Conservation (phyloP, 2,329 filamentous ascomycete genomes). For the Tolypocladium guangdongense region DNA sequence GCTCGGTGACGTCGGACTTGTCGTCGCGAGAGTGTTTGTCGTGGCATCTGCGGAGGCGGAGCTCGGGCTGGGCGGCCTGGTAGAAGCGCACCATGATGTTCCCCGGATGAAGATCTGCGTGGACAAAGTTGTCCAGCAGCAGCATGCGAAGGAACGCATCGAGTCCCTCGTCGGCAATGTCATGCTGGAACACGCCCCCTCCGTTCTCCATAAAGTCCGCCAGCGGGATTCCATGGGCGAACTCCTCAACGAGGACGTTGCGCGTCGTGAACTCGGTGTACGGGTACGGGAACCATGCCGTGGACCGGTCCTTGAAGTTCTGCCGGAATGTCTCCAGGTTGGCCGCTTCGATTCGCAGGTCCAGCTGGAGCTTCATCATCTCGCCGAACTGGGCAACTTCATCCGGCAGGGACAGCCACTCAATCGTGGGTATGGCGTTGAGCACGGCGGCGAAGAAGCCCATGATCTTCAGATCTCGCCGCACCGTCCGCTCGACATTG, state of each 20-base stretch:
- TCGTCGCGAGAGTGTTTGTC: conserved; percentile 27
- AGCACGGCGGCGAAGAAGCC: conserved; percentile 74
- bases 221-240: conserved; percentile 85
- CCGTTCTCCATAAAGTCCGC: conserved; percentile 85
- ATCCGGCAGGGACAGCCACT: conserved; percentile 93
- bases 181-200: conserved; percentile 83
- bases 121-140: conserved; percentile 93
- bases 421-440: conserved; percentile 83
- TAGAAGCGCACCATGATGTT: conserved; percentile 99
- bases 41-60: conserved; percentile 27
- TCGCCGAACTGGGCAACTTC: conserved; percentile 90
- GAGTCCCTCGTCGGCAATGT: conserved; percentile 88
- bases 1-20: conserved; percentile 70
- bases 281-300: conserved; percentile 94
- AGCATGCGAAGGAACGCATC: conserved; percentile 96
- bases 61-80: conserved; percentile 61
- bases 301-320: conserved; percentile 80
- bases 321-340: conserved; percentile 82
- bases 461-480: conserved; percentile 93
- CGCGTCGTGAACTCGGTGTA: conserved; percentile 89
- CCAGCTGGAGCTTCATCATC: conserved; percentile 98
- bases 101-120: conserved; percentile 90
- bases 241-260: conserved; percentile 89
- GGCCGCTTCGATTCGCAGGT: conserved; percentile 86
- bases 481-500: conserved; percentile 76